Base-by-base conservation (phyloP, 164 flowering plant genomes). In the Echeveria elegans region DNA sequence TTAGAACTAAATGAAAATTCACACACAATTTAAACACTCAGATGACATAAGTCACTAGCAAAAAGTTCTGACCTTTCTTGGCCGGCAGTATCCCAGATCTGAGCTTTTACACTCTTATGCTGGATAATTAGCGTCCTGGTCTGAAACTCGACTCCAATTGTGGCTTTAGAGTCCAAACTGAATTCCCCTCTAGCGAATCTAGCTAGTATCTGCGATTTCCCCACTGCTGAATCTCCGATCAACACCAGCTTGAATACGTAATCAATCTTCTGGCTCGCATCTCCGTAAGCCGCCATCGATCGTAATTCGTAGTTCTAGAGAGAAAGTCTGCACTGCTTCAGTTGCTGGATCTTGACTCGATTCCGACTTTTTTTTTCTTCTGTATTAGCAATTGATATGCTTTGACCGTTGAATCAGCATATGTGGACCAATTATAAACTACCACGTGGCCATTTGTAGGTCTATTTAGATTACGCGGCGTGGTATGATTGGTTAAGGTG, bases 31-130 rank as follows among this genome's bases (percentile, higher is more conserved):
- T n/a, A 41, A 14, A 41, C 16, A 45, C n/a, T 14, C 14, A 45
- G 9, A 21, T 16, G 43, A 23, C 23, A 50, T 2, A 14, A 15
- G 4, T 14, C 15, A 6, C 18, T 15, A 45, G 50, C 15, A 45
- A 30, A 31, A 61, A 36, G 36, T 16, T 7, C 24, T 23, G 65
- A 87, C 90, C 93, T 78, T 77, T 88, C 93, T 76, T 89, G 96
- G 41, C 96, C 96, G 6, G 96, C 96, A 38, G 96, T 89, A 74
- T 89, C 96, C 96, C 96, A 89, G 89, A 89, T 89, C 90, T 89
- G 96, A 66, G 96, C 96, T 70, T 89, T 87, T 69, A 89, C 84
- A 50, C 82, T 84, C 85, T 89, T 89, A 67, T 87, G 88, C 69
- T 87, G 67, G 32, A 89, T 87, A 9, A 84, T 76, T 4, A 88